A percentile compares a stretch with the other conserved stretches of the same genome.
phyloP scores from a whole-genome alignment of 352 stramenopile genomes.

The Phytophthora pseudosyringae region DNA sequence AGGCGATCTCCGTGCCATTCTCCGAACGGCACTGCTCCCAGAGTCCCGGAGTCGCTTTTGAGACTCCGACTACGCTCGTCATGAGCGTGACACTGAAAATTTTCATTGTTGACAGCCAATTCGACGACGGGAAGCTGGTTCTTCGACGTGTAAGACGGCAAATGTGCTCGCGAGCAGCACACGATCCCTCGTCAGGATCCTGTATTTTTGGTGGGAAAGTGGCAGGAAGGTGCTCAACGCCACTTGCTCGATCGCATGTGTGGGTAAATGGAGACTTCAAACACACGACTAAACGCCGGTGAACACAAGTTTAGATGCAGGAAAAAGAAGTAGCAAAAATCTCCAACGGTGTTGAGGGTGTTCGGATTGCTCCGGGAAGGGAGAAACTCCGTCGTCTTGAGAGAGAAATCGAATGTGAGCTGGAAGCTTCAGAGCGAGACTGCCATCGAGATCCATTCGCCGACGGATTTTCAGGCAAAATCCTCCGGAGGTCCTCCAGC shows the following conservation, averaged over 20 bases:
- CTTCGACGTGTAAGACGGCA: constrained; percentile 1
- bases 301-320: neutral
- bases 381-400: constrained; percentile 3
- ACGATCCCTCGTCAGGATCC: neutral
- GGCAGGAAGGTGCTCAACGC: constrained; percentile 10
- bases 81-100: neutral
- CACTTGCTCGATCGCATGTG: constrained; percentile 14
- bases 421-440: neutral
- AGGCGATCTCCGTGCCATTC: constrained; percentile 24
- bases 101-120: constrained; percentile 6
- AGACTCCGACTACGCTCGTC: neutral
- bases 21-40: constrained; percentile 26
- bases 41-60: constrained; percentile 6
- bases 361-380: neutral
- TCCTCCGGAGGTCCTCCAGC: too few relatives aligned
- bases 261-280: neutral
- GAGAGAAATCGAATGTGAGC: constrained; percentile 15
- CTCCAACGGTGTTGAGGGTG: constrained; percentile 11
- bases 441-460: neutral
- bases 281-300: neutral
- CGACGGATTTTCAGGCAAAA: neutral
- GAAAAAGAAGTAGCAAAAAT: neutral
- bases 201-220: constrained; percentile 25
- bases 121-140: neutral
- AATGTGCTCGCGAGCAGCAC: neutral